phyloP scores from a whole-genome alignment of 495 filamentous ascomycete genomes.

The Xylaria nigripes region DNA sequence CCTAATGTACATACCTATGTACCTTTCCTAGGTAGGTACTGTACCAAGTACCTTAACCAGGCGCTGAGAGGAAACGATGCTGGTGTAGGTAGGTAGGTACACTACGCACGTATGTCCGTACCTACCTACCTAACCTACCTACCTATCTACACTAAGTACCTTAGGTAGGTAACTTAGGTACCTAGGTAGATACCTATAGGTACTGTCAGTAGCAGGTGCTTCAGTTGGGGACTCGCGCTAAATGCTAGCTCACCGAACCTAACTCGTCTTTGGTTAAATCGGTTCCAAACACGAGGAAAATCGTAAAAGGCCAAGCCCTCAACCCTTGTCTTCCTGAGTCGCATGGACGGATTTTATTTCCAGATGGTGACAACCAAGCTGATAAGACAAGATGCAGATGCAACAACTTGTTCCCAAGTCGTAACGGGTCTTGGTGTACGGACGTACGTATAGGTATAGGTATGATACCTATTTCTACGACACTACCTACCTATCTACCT shows the following conservation, averaged over 20 bases:
- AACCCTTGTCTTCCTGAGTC: not conserved
- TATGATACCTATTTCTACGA: too few relatives aligned
- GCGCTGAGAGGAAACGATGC: not conserved
- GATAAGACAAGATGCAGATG: not conserved
- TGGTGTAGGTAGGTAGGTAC: not conserved
- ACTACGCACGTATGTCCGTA: not conserved
- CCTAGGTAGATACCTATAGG: too few relatives aligned
- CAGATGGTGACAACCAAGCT: not conserved
- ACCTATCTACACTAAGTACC: too few relatives aligned
- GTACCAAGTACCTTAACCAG: not conserved
- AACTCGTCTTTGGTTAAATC: not conserved
- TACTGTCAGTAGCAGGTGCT: too few relatives aligned
- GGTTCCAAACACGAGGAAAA: not conserved
- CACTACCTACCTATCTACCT: too few relatives aligned
- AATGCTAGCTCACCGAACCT: not conserved
- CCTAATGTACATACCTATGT: too few relatives aligned
- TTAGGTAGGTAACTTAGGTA: too few relatives aligned
- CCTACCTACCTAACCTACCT: too few relatives aligned
- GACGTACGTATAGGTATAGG: too few relatives aligned
- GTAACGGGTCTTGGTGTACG: too few relatives aligned
- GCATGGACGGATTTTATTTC: not conserved
- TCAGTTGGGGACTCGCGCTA: not conserved
- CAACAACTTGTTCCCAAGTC: too few relatives aligned
- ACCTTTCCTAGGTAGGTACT: not conserved
- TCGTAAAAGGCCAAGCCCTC: not conserved